Evolutionary conservation across 2,329 filamentous ascomycete species (phyloP).

Genomic region (Mycosphaerella arachidis): DNA sequence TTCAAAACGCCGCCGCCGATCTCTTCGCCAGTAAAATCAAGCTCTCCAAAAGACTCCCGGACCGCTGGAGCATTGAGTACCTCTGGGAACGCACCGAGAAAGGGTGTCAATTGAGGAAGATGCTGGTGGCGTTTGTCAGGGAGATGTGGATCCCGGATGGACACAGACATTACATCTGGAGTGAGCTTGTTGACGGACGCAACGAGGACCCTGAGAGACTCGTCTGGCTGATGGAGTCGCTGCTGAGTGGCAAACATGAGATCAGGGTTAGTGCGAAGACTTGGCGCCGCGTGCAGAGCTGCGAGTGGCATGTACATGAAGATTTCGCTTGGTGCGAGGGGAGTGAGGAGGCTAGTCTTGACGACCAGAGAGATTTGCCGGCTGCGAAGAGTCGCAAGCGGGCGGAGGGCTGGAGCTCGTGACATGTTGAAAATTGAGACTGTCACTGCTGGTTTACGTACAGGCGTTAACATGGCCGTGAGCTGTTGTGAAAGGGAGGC

Average conservation of each 20-base stretch:
- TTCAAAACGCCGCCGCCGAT: constrained; percentile 16
- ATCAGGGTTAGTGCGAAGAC: constrained; percentile 7
- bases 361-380: not conserved
- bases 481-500: too few relatives aligned
- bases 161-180: constrained; percentile 7
- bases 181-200: constrained; percentile 5
- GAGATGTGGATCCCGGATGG: constrained; percentile 11
- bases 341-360: constrained; percentile 4
- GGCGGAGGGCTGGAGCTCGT: not conserved
- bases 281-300: constrained; percentile 4
- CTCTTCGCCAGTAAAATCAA: constrained; percentile 10
- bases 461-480: not conserved
- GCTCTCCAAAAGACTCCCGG: constrained; percentile 7
- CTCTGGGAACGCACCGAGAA: constrained; percentile 10
- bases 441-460: too few relatives aligned
- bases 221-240: constrained; percentile 3
- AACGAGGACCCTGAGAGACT: constrained; percentile 6
- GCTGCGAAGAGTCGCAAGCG: not conserved
- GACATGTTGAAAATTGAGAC: not conserved
- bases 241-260: not conserved
- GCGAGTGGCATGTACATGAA: constrained; percentile 12
- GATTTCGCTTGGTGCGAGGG: constrained; percentile 3
- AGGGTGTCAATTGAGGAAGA: constrained; percentile 6
- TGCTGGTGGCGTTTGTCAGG: constrained; percentile 12
- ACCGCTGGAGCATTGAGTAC: constrained; percentile 9